phyloP scores from a whole-genome alignment of 1,284 basidiomycete genomes.

The Cronartium quercuum region DNA sequence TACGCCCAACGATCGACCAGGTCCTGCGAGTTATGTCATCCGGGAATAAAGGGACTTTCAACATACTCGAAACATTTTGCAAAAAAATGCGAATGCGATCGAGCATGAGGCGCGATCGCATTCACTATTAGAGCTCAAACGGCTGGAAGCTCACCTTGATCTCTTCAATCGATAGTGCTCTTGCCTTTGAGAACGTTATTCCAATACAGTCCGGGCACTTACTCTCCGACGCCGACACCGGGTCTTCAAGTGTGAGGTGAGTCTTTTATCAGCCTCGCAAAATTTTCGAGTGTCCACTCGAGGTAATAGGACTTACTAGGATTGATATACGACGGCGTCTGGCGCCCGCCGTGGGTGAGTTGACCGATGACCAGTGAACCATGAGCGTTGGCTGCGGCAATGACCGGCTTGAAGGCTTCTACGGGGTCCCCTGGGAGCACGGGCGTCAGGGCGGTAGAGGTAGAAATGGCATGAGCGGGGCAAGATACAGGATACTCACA shows the following conservation, averaged over 20 bases:
- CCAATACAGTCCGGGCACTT: conserved; percentile 8
- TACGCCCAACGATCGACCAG: conserved; percentile 50
- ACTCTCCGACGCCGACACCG: conserved; percentile 46
- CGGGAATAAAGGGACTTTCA: not conserved
- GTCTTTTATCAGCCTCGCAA: conserved; percentile 3
- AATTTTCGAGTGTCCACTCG: conserved; percentile 42
- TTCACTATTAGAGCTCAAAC: too few species aligned
- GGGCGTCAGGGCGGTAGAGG: not conserved
- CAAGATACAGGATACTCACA: not conserved
- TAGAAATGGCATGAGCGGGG: not conserved
- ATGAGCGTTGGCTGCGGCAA: conserved; percentile 50
- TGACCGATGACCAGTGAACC: conserved; percentile 52
- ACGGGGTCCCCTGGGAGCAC: conserved; percentile 45
- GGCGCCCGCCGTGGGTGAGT: conserved; percentile 52
- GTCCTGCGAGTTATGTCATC: conserved; percentile 38
- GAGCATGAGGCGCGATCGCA: not conserved
- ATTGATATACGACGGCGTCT: conserved; percentile 44
- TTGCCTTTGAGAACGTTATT: conserved; percentile 43
- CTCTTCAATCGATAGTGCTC: conserved; percentile 45
- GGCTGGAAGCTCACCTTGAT: conserved; percentile 45
- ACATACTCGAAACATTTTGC: not conserved
- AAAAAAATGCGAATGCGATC: not conserved
- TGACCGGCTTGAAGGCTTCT: conserved; percentile 48
- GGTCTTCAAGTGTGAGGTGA: conserved; percentile 11
- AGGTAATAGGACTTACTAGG: conserved; percentile 47